phyloP scores from a whole-genome alignment of 2,329 filamentous ascomycete genomes.

The Colletotrichum filicis region DNA sequence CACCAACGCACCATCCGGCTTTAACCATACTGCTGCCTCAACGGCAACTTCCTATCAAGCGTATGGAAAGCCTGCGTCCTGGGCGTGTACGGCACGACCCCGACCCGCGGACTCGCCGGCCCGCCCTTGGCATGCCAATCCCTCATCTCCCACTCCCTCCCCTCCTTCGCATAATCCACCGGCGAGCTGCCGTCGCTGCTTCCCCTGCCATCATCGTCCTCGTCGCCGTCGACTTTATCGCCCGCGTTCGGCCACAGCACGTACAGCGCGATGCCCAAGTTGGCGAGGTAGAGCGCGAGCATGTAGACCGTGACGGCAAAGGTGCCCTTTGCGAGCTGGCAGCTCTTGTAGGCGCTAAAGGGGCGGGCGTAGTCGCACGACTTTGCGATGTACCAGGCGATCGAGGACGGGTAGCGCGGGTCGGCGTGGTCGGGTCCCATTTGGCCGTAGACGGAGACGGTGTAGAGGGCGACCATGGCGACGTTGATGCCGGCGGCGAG shows the following conservation, averaged over 20 bases:
- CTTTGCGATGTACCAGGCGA: conserved; percentile 81
- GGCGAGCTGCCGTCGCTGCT: conserved; percentile 48
- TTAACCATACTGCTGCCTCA: conserved; percentile 50
- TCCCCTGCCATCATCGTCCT: conserved; percentile 44
- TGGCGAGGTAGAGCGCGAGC: conserved; percentile 70
- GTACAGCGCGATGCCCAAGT: conserved; percentile 69
- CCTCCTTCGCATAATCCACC: conserved; percentile 46
- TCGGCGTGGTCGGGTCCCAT: conserved; percentile 80
- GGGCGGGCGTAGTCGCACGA: conserved; percentile 71
- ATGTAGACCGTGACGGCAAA: conserved; percentile 74
- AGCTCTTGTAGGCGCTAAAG: conserved; percentile 66
- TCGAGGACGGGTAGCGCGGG: conserved; percentile 66
- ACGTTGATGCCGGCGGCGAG: conserved; percentile 69
- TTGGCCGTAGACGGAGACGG: conserved; percentile 75
- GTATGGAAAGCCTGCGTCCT: conserved; percentile 75
- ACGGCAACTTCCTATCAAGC: conserved; percentile 67
- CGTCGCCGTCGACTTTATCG: conserved; percentile 59
- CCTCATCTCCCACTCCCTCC: conserved; percentile 68
- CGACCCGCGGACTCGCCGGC: conserved; percentile 47
- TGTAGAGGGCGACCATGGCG: conserved; percentile 70
- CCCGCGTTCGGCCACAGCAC: conserved; percentile 66
- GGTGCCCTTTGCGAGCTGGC: conserved; percentile 73
- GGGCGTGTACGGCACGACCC: conserved; percentile 67
- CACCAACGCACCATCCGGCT: neutral
- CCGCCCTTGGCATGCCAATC: conserved; percentile 50